phyloP scores from a whole-genome alignment of 257 asterid genomes.

The Eustoma russellianum region DNA sequence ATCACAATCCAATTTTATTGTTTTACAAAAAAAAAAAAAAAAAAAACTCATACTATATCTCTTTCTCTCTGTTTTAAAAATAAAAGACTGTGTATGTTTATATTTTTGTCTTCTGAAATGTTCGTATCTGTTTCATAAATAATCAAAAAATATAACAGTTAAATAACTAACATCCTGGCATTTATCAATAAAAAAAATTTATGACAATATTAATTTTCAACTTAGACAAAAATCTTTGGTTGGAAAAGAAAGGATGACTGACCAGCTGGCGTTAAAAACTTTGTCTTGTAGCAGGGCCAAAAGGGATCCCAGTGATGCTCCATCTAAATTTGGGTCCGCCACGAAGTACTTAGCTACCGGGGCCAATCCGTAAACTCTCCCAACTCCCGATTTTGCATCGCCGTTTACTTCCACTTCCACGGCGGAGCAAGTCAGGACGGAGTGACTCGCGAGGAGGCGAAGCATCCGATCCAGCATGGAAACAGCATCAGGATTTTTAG shows the following conservation, averaged over 20 bases:
- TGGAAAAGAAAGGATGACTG: neutral
- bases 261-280: slow-evolving; percentile 11
- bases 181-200: too few species aligned
- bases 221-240: too few species aligned
- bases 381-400: neutral
- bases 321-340: neutral
- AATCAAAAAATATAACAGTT: too few species aligned
- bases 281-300: slow-evolving; percentile 4
- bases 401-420: neutral
- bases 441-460: slow-evolving; percentile 21
- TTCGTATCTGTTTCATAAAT: too few species aligned
- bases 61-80: too few species aligned
- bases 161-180: too few species aligned
- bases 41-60: too few species aligned
- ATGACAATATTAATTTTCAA: too few species aligned
- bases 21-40: too few species aligned
- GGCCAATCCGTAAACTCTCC: slow-evolving; percentile 2
- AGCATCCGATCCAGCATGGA: slow-evolving; percentile 32
- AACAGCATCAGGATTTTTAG: slow-evolving; percentile 12
- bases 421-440: slow-evolving; percentile 11
- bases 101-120: too few species aligned
- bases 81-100: too few species aligned
- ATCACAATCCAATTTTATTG: too few species aligned
- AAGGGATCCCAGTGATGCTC: slow-evolving; percentile 1
- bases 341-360: slow-evolving; percentile 5